Conservation (phyloP, 768 basidiomycete species). For the Psilocybe azurescens region DNA sequence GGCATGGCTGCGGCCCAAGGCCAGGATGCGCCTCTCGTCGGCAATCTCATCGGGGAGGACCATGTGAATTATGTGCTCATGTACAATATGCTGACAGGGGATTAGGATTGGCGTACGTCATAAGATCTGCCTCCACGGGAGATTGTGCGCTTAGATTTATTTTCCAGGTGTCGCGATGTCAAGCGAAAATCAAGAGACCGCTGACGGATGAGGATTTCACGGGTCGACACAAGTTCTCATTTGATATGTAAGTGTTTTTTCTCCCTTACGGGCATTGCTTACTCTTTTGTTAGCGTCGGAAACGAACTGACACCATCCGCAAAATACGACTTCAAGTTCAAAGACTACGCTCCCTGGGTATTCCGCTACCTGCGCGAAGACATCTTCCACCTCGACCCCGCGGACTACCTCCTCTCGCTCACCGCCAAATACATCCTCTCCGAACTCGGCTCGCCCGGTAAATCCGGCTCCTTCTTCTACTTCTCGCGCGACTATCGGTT, state of each 20-base stretch:
- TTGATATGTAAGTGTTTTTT: constrained; percentile 81
- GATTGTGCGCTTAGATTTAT: constrained; percentile 18
- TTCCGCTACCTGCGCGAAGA: constrained; percentile 96
- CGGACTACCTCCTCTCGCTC: constrained; percentile 95
- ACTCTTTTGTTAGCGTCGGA: constrained; percentile 65
- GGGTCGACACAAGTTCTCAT: constrained; percentile 93
- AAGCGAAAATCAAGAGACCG: constrained; percentile 90
- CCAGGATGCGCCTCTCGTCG: constrained; percentile 75
- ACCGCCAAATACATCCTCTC: constrained; percentile 98
- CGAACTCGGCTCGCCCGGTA: constrained; percentile 96
- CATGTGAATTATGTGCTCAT: constrained; percentile 99
- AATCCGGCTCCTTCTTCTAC: constrained; percentile 99
- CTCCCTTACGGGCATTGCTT: constrained; percentile 1
- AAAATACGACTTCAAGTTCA: constrained; percentile 99
- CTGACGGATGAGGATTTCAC: constrained; percentile 87
- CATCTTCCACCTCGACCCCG: constrained; percentile 93
- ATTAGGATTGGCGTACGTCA: constrained; percentile 88
- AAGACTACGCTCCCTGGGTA: constrained; percentile 98
- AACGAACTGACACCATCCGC: constrained; percentile 98
- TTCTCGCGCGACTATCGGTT: constrained; percentile 98
- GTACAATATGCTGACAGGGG: constrained; percentile 99
- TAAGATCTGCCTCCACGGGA: constrained; percentile 2
- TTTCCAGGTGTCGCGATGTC: constrained; percentile 87
- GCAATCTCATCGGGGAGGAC: constrained; percentile 96
- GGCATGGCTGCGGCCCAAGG: constrained; percentile 13